Percentiles rank a stretch among this genome's conserved stretches.
These are phyloP conservation scores for Coprinopsis cinerea DNA, from an alignment of 768 basidiomycete species.

Conservation along the genomic window DNA sequence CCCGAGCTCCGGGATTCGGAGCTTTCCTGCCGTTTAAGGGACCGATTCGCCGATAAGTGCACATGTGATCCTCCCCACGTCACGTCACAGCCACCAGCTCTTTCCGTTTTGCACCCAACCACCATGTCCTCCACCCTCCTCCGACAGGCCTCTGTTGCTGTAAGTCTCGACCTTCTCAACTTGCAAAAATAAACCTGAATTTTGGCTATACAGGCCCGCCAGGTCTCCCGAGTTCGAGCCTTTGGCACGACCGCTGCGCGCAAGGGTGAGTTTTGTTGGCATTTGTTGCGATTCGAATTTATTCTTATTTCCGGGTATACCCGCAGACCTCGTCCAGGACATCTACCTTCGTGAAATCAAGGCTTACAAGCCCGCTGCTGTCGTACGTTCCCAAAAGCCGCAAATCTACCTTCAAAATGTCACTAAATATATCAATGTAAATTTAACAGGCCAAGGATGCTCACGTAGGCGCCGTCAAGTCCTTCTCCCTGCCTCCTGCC, in stretches of 20 bases:
- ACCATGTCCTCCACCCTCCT: slow-evolving; percentile 62
- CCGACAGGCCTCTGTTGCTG: slow-evolving; percentile 49
- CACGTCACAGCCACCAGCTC: slow-evolving; percentile 29
- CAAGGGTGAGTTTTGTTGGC: slow-evolving; percentile 47
- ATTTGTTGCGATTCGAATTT: slow-evolving; percentile 23
- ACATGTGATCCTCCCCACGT: slow-evolving; percentile 27
- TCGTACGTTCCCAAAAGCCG: slow-evolving; percentile 63
- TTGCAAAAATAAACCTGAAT: slow-evolving; percentile 7
- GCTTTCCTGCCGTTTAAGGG: too few species aligned
- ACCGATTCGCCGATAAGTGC: too few species aligned
- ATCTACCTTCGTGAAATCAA: slow-evolving; percentile 88
- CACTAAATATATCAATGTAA: background rate
- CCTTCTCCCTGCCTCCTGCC: slow-evolving; percentile 65
- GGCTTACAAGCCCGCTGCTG: slow-evolving; percentile 73
- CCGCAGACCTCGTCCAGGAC: slow-evolving; percentile 87
- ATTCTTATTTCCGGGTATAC: slow-evolving; percentile 27
- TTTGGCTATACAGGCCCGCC: slow-evolving; percentile 45
- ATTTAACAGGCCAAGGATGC: slow-evolving; percentile 75
- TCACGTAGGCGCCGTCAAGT: slow-evolving; percentile 82
- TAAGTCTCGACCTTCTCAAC: slow-evolving; percentile 23
- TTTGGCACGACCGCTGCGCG: slow-evolving; percentile 59
- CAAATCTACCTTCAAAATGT: background rate
- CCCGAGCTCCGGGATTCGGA: too few species aligned
- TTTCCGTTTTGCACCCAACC: slow-evolving; percentile 35
- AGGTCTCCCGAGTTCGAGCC: slow-evolving; percentile 43